These are phyloP conservation scores for Paracoccidioides lutzii DNA, from an alignment of 2,329 filamentous ascomycete species.

Conservation along the genomic window DNA sequence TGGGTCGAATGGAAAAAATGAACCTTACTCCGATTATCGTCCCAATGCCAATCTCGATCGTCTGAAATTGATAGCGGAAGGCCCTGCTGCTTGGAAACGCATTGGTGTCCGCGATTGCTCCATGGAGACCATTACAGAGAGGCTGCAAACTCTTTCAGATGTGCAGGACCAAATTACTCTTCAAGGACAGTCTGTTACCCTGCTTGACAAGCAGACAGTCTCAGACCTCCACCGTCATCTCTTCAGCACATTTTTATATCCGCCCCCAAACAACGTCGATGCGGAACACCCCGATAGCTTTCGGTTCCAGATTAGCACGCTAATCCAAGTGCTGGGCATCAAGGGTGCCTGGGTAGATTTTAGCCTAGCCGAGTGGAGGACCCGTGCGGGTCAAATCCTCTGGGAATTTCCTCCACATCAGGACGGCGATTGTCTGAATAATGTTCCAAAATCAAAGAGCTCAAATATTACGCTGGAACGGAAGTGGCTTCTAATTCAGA, in stretches of 20 bases:
- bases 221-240: constrained; percentile 23
- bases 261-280: constrained; percentile 20
- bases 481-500: constrained; percentile 43
- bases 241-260: constrained; percentile 28
- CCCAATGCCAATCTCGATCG: constrained; percentile 26
- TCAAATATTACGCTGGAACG: constrained; percentile 28
- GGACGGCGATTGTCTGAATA: constrained; percentile 21
- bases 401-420: constrained; percentile 28
- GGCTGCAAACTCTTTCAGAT: constrained; percentile 22
- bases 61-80: constrained; percentile 24
- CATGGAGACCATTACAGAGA: constrained; percentile 21
- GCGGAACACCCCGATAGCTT: constrained; percentile 22
- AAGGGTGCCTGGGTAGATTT: constrained; percentile 37
- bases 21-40: constrained; percentile 25
- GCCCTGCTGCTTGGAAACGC: constrained; percentile 28
- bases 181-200: constrained; percentile 19
- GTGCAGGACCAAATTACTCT: constrained; percentile 25
- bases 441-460: constrained; percentile 16
- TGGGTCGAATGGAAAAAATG: constrained; percentile 7
- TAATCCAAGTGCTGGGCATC: constrained; percentile 31
- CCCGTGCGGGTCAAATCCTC: constrained; percentile 34
- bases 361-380: constrained; percentile 33
- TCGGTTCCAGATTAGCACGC: constrained; percentile 34
- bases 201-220: constrained; percentile 24
- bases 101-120: constrained; percentile 30